A percentile compares a stretch with the other conserved stretches of the same genome.
Evolutionary conservation across 805 yeast species (phyloP).

Genomic region (Candida yuanshanica): DNA sequence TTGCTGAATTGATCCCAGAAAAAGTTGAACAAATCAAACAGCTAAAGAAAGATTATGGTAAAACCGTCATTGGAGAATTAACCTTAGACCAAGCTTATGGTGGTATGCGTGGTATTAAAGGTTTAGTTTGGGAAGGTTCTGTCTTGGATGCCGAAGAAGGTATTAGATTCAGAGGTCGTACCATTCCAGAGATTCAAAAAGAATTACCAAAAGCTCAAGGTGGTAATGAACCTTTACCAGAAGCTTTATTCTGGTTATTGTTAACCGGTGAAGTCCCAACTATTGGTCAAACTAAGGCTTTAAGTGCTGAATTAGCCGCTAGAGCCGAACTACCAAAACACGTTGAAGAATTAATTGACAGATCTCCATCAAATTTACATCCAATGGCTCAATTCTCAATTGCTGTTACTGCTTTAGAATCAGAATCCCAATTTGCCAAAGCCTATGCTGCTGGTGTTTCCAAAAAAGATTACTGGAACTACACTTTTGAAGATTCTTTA

Average conservation of each 20-base stretch:
- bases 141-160: slow-evolving; percentile 83
- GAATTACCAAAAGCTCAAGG: slow-evolving; percentile 73
- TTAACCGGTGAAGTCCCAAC: slow-evolving; percentile 82
- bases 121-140: slow-evolving; percentile 86
- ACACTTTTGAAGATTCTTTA: slow-evolving; percentile 74
- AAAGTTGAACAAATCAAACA: slow-evolving; percentile 83
- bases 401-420: slow-evolving; percentile 75
- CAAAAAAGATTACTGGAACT: slow-evolving; percentile 81
- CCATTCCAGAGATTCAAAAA: slow-evolving; percentile 73
- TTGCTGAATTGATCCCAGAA: slow-evolving; percentile 86
- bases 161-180: slow-evolving; percentile 78
- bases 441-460: slow-evolving; percentile 80
- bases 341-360: slow-evolving; percentile 66
- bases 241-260: slow-evolving; percentile 76
- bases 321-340: slow-evolving; percentile 75
- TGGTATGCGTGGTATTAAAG: slow-evolving; percentile 87
- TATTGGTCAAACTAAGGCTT: slow-evolving; percentile 60
- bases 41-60: slow-evolving; percentile 87
- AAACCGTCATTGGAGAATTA: slow-evolving; percentile 65
- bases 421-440: slow-evolving; percentile 78
- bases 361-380: slow-evolving; percentile 69
- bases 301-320: slow-evolving; percentile 73
- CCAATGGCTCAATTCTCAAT: slow-evolving; percentile 90
- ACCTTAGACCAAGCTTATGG: slow-evolving; percentile 79
- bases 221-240: slow-evolving; percentile 64